Conservation (phyloP, 768 basidiomycete species). For the Tephrocybe rancida region DNA sequence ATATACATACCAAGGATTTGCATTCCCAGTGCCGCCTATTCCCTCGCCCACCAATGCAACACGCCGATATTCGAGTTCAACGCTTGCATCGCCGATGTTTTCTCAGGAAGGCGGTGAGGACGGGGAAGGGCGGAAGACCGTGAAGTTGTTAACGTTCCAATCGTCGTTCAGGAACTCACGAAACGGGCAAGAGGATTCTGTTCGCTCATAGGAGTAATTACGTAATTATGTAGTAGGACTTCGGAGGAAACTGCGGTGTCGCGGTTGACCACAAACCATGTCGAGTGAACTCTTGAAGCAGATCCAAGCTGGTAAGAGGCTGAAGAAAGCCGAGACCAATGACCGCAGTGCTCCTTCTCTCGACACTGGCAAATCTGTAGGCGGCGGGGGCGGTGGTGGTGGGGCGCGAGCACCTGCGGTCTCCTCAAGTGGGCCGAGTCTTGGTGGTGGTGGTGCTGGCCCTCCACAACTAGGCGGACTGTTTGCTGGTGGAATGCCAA, state of each 20-base stretch:
- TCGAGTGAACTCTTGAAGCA: slow-evolving; percentile 76
- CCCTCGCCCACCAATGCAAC: slow-evolving; percentile 1
- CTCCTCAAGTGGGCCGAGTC: slow-evolving; percentile 25
- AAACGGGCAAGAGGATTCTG: background rate
- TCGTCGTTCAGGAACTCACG: slow-evolving; percentile 7
- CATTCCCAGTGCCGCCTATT: slow-evolving; percentile 14
- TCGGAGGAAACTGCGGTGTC: background rate
- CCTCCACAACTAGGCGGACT: slow-evolving; percentile 84
- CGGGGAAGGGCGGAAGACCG: background rate
- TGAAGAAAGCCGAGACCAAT: slow-evolving; percentile 84
- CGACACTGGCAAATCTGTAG: slow-evolving; percentile 48
- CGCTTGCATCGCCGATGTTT: slow-evolving; percentile 10
- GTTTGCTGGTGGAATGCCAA: slow-evolving; percentile 92
- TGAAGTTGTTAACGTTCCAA: slow-evolving; percentile 13
- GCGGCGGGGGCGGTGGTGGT: slow-evolving; percentile 43
- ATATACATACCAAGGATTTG: slow-evolving; percentile 9
- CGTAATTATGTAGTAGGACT: slow-evolving; percentile 8
- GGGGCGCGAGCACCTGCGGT: slow-evolving; percentile 40
- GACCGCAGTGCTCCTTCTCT: slow-evolving; percentile 75
- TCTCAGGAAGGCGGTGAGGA: slow-evolving; percentile 5
- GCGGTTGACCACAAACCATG: slow-evolving; percentile 42
- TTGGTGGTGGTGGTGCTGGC: slow-evolving; percentile 30
- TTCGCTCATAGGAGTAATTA: slow-evolving; percentile 2
- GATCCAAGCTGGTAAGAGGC: slow-evolving; percentile 79
- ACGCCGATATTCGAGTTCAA: slow-evolving; percentile 14